Base-by-base conservation (phyloP, 1,284 basidiomycete species). In the Wolfiporia cocos region DNA sequence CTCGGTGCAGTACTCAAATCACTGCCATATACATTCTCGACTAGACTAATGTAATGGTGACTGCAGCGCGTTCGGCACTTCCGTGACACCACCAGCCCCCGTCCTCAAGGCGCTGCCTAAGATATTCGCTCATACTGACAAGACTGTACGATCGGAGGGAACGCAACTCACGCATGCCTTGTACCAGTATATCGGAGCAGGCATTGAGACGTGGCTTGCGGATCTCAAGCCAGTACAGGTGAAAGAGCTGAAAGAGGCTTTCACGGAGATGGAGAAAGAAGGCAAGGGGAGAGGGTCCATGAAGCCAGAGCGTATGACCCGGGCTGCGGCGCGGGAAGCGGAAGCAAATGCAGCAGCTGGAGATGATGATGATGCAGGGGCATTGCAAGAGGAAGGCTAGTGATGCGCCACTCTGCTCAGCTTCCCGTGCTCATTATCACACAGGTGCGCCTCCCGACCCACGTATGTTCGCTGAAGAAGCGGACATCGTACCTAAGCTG, bases 151-250 rank as follows among this genome's bases (percentile, higher is more conserved):
- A 47, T 81, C 92, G 1, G 96, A 99, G 66, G 95, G 93, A 28
- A 81, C 81, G 0, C 68, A 72, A 30, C 81, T 99, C 15, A 75
- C 82, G 0, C 80, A 87, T 51, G 71, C 74, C 3, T 67, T 99
- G 5, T 95, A 99, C 69, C 85, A 86, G 49, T 94, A 83, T 61
- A 81, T 99, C 50, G 96, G 96, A 18, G 70, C 86, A 1, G 87
- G 84, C 1, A 85, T 99, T 47, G 84, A 92, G 42, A 80, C 92
- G 34, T 92, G 85, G 66, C 69, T 99, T 9, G 69, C 79, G n/a
- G 90, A 96, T 51, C 75, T 99, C 48, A 99, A 99, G 63, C 92
- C 96, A 0, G 93, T 99, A n/a, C 96, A 99, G 64, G 82, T 94
- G 33, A 94, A 97, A 61, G 96, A 99, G 58, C 65, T 99, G 47